Conservation (phyloP, 2,329 filamentous ascomycete species). For the Pseudogymnoascus verrucosus region DNA sequence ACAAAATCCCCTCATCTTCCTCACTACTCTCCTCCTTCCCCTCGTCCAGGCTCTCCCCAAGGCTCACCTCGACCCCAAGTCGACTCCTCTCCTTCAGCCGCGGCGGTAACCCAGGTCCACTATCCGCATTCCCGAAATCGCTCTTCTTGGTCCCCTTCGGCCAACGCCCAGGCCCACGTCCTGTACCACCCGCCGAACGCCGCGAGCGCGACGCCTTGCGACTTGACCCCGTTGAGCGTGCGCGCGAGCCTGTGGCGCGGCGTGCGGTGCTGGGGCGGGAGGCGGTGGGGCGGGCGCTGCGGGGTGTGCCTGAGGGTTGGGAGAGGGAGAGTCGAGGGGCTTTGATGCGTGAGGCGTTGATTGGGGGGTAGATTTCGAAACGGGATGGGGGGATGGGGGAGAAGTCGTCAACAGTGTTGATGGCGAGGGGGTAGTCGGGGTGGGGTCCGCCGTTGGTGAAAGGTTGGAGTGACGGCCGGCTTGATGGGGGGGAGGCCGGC, state of each 20-base stretch:
- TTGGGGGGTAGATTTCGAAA: constrained; percentile 71
- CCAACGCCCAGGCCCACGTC: constrained; percentile 57
- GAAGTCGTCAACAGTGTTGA: background rate
- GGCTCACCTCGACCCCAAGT: constrained; percentile 25
- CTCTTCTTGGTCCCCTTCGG: constrained; percentile 62
- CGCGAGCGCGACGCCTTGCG: constrained; percentile 32
- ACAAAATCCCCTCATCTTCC: constrained; percentile 21
- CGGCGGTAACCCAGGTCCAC: constrained; percentile 55
- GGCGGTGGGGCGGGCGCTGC: constrained; percentile 15
- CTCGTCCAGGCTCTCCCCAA: constrained; percentile 19
- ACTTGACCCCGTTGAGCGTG: constrained; percentile 18
- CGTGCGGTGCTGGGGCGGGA: constrained; percentile 29
- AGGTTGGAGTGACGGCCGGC: background rate
- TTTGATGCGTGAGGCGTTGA: constrained; percentile 42
- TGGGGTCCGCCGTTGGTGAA: background rate
- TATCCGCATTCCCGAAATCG: constrained; percentile 59
- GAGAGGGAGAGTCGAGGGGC: constrained; percentile 24
- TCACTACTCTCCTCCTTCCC: constrained; percentile 9
- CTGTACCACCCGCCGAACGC: constrained; percentile 53
- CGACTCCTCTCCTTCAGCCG: constrained; percentile 28
- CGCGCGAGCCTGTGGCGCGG: constrained; percentile 14
- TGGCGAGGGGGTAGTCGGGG: background rate
- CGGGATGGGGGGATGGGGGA: constrained; percentile 56
- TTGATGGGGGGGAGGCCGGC: background rate
- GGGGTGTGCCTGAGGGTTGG: constrained; percentile 16